Percentiles rank a stretch among this genome's conserved stretches.
These are phyloP conservation scores for Coccomyxa sp. DNA, from an alignment of 139 green algal species.

Conservation along the genomic window DNA sequence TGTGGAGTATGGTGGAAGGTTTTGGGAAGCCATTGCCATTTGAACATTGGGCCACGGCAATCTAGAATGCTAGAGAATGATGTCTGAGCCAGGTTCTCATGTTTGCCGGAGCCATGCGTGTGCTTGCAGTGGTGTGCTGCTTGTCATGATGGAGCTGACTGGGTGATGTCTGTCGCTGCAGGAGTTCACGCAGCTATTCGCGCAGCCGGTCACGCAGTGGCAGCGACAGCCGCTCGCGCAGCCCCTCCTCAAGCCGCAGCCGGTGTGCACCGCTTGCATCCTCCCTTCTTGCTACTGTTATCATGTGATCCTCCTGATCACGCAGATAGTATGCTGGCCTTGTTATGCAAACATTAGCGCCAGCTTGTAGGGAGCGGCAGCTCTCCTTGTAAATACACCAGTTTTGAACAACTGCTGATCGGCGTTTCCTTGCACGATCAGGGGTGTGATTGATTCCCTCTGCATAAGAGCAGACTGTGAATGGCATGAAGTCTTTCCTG, in stretches of 20 bases:
- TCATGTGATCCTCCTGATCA: too few species aligned
- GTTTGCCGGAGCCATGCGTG: background rate
- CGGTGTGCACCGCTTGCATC: background rate
- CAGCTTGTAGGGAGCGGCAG: too few species aligned
- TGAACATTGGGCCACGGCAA: too few species aligned
- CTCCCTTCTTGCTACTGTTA: background rate
- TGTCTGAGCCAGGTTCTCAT: background rate
- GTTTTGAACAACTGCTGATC: background rate
- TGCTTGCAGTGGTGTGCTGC: background rate
- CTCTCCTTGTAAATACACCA: background rate
- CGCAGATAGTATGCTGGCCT: too few species aligned
- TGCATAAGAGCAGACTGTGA: background rate
- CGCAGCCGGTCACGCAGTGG: background rate
- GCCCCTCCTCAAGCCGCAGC: conserved; percentile 4
- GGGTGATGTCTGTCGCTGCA: background rate
- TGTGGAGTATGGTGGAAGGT: too few species aligned
- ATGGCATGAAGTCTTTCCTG: background rate
- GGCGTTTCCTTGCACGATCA: background rate
- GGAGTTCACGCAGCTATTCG: background rate
- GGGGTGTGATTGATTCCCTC: background rate
- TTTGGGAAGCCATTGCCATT: too few species aligned
- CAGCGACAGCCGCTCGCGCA: background rate
- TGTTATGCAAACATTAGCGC: too few species aligned
- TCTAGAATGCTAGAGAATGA: background rate
- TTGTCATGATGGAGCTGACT: background rate